Evolutionary conservation across 2,329 filamentous ascomycete genomes (phyloP), one percentile per base, ranked within the genome.

Genomic region (Rugonectria rugulosa): DNA sequence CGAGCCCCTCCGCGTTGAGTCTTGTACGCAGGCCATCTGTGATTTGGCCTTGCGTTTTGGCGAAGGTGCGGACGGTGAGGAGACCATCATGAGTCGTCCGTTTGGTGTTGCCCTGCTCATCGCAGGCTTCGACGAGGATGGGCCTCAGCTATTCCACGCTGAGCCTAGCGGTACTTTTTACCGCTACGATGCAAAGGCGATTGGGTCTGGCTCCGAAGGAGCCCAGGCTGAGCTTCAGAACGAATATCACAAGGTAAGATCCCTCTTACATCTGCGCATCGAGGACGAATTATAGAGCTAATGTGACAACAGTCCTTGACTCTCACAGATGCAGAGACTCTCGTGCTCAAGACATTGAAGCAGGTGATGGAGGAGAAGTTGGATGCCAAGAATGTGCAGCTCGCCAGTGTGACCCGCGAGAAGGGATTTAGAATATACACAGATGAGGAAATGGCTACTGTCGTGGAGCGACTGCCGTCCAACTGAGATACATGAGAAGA

Each of bases 341-440:
- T 99, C 64, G 93, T 97, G 46, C 82, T 99, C 71, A 98, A 98
- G 86, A 99, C 95, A 31, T 77, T 99, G 75, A 99, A 98, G 85
- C 95, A 99, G 80, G 95, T 99, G 67, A 99, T 99, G 95, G 95
- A 99, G 80, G 95, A 99, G 87, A 99, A 99, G 82, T 84, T 99
- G 58, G 95, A 99, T 74, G 86, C 92, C 62, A 99, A 99, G 86
- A 99, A 99, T 73, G 95, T 99, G 64, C 95, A 99, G 81, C 78
- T 99, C 67, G 95, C 95, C 49, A 98, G 94, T 73, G 95, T 99
- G 54, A 99, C 95, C 61, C 96, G 93, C 83, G 94, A 97, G 65
- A 94, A 91, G 79, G 95, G 95, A 53, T 99, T 99, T 84, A 89
- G 92, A 80, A 97, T 99, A 87, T 99, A 99, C 82, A 90, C 88